Conservation (phyloP, 257 asterid genomes). For the Fraxinus cuspidata region DNA sequence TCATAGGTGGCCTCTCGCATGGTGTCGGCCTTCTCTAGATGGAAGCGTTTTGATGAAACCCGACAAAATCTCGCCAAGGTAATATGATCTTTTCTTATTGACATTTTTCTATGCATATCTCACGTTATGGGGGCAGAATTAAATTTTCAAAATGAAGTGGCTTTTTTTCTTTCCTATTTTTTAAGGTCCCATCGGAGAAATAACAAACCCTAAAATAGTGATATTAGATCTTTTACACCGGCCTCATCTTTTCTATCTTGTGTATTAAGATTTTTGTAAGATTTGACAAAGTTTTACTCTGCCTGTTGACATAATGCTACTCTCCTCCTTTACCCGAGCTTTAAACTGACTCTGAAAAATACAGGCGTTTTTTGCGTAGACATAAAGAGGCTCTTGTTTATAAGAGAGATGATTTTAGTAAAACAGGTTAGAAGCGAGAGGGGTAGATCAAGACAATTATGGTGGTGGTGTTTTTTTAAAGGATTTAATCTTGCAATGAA, state of each 20-base stretch:
- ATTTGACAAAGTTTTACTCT: not conserved
- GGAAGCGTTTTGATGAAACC: constrained; percentile 95
- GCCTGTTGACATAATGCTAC: not conserved
- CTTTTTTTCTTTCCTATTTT: no score
- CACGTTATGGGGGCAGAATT: no score
- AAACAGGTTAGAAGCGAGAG: not conserved
- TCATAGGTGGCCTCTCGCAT: constrained; percentile 80
- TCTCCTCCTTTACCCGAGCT: not conserved
- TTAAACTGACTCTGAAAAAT: not conserved
- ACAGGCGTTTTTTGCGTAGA: not conserved
- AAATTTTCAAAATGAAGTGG: no score
- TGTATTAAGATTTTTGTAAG: not conserved
- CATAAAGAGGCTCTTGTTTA: not conserved
- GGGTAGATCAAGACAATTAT: not conserved
- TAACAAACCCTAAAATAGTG: no score
- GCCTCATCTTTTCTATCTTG: not conserved
- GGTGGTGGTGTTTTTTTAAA: not conserved
- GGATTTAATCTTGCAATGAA: not conserved
- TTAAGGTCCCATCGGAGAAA: no score
- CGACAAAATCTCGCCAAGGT: constrained; percentile 84
- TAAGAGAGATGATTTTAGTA: not conserved
- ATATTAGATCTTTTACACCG: no score
- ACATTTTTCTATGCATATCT: not conserved
- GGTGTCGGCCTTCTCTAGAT: constrained; percentile 91
- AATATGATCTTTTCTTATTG: constrained; percentile 2